Base-by-base conservation (phyloP, 73 alveolate species). In the Paramecium sexaurelia region DNA sequence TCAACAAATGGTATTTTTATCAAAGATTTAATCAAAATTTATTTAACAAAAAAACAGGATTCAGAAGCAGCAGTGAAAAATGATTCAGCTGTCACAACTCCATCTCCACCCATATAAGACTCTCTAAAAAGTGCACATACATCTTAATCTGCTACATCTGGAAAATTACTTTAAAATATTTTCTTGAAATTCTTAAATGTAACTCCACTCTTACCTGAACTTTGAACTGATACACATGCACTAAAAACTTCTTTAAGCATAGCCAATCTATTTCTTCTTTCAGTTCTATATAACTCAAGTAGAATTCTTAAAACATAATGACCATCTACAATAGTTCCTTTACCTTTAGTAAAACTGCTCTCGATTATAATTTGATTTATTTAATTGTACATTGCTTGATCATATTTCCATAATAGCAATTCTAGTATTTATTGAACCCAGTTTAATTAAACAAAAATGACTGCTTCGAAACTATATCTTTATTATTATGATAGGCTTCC, bases 401-500 rank as follows among this genome's bases (percentile, higher is more conserved):
- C 97, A 73, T 83, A 94, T 84, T 94, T 94, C 37, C 82, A 90
- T 89, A 95, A 57, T 13, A 95, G 37, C 11, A 37, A 20, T 29
- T 95, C 98, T 13, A 94, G 78, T 9, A 94, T 84, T 66, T 95
- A 84, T 17, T 85, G 19, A 51, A 91, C 97, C 24, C 78, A 55
- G 22, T 85, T 90, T n/a, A 91, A 27, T 43, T 67, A 89, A 6
- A 95, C 75, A 66, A 51, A 92, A 32, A 94, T 86, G 45, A 92
- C 57, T 29, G 96, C 86, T 51, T 95, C 87, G 78, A 78, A 92
- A 19, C 91, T 91, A 47, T 95, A 93, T 1, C 93, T 92, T 4
- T 84, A 55, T 69, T 87, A 84, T 41, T 85, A n/a, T 26, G 93
- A 55, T 33, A 95, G 90, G 9, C 96, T 96, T 9, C 99, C 99